A percentile compares a stretch with the other conserved stretches of the same genome.
Conservation (phyloP, 805 yeast species). For the Hanseniaspora nectarophila region DNA sequence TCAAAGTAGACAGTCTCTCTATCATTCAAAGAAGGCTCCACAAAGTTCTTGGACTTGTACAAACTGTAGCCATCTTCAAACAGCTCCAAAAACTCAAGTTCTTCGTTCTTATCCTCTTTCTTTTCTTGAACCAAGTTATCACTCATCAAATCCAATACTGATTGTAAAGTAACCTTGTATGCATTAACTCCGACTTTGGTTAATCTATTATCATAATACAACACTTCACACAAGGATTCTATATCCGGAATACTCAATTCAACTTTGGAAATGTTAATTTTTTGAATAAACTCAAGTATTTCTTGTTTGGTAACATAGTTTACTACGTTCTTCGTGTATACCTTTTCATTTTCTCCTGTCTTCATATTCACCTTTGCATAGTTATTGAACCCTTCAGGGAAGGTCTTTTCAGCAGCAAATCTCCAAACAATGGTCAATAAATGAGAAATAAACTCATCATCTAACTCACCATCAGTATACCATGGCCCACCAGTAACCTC, state of each 20-base stretch:
- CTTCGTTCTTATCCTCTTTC: background rate
- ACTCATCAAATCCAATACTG: slow-evolving; percentile 52
- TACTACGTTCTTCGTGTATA: slow-evolving; percentile 46
- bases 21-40: slow-evolving; percentile 31
- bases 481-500: slow-evolving; percentile 99
- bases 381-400: slow-evolving; percentile 53
- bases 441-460: slow-evolving; percentile 82
- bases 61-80: slow-evolving; percentile 26
- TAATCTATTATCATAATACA: slow-evolving; percentile 74
- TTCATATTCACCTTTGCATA: slow-evolving; percentile 19
- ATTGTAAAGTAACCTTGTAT: slow-evolving; percentile 74
- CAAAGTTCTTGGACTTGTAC: slow-evolving; percentile 34
- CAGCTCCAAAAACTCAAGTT: slow-evolving; percentile 12
- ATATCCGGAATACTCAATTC: slow-evolving; percentile 67
- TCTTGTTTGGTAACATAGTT: slow-evolving; percentile 61
- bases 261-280: slow-evolving; percentile 66
- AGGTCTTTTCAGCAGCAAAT: slow-evolving; percentile 62
- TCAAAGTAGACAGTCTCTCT: slow-evolving; percentile 39
- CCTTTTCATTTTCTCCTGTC: slow-evolving; percentile 16
- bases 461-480: slow-evolving; percentile 93
- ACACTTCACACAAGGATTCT: slow-evolving; percentile 72
- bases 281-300: slow-evolving; percentile 60
- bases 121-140: slow-evolving; percentile 15
- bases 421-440: slow-evolving; percentile 79
- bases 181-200: slow-evolving; percentile 52